Percentiles rank a stretch among this genome's conserved stretches.
Evolutionary conservation across 306 rosid genomes (phyloP).

Genomic region (Quercus ilex): DNA sequence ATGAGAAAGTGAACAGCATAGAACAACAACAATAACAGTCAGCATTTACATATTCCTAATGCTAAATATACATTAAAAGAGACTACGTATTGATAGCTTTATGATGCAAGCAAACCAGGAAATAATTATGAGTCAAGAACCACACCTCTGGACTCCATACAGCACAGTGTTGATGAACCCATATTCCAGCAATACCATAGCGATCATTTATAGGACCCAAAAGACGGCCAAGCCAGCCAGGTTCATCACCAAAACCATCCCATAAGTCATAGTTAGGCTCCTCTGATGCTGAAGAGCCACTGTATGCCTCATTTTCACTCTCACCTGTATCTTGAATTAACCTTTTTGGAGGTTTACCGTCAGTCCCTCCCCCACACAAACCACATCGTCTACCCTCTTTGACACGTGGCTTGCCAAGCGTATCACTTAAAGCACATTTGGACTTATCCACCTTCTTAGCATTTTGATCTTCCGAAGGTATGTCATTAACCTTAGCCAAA

Average conservation of each 20-base stretch:
- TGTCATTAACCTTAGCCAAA: slow-evolving; percentile 27
- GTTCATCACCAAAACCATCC: slow-evolving; percentile 95
- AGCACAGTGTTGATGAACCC: slow-evolving; percentile 99
- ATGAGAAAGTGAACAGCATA: not conserved
- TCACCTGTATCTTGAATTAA: slow-evolving; percentile 68
- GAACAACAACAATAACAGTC: slow-evolving; percentile 13
- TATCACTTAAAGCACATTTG: slow-evolving; percentile 30
- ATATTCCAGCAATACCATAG: slow-evolving; percentile 87
- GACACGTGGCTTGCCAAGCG: slow-evolving; percentile 40
- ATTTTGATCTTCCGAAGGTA: slow-evolving; percentile 29
- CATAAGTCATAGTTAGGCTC: slow-evolving; percentile 79
- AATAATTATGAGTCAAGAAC: slow-evolving; percentile 18
- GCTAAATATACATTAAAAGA: slow-evolving; percentile 10
- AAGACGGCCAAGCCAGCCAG: slow-evolving; percentile 96
- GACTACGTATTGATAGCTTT: slow-evolving; percentile 12
- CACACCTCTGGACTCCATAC: slow-evolving; percentile 99
- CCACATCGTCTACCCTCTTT: slow-evolving; percentile 91
- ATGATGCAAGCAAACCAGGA: slow-evolving; percentile 31
- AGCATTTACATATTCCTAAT: slow-evolving; percentile 20
- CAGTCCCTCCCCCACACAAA: slow-evolving; percentile 93
- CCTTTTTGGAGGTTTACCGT: slow-evolving; percentile 84
- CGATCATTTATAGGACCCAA: slow-evolving; percentile 94
- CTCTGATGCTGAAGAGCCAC: slow-evolving; percentile 84
- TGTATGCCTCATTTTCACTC: slow-evolving; percentile 76
- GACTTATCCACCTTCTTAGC: slow-evolving; percentile 24